A percentile compares a stretch with the other conserved stretches of the same genome.
Evolutionary conservation across 192 early-diverging fungal species (phyloP).

Genomic region (Coemansia reversa): DNA sequence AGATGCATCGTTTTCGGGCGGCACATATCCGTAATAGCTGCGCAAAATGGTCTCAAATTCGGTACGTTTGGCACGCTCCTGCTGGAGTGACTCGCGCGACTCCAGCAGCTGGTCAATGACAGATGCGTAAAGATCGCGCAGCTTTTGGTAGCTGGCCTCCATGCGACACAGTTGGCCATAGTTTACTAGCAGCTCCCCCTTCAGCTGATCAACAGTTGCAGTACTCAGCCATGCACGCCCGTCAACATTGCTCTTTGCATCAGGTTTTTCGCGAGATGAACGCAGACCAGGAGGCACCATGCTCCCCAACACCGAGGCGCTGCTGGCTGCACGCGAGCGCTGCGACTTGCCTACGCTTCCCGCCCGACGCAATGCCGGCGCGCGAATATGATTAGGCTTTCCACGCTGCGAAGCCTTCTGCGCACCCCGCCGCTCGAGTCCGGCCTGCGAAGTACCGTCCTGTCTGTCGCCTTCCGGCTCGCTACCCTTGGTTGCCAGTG

Average conservation of each 20-base stretch:
- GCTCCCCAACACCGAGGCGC: conserved; percentile 21
- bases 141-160: conserved; percentile 52
- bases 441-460: not conserved
- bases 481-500: conserved; percentile 9
- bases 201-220: conserved; percentile 38
- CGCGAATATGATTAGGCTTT: not conserved
- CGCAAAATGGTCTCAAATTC: conserved; percentile 40
- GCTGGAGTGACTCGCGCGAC: conserved; percentile 34
- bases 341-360: conserved; percentile 28
- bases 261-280: conserved; percentile 14
- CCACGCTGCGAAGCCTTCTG: not conserved
- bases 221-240: conserved; percentile 31
- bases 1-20: conserved; percentile 4
- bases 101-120: conserved; percentile 49
- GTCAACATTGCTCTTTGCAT: not conserved
- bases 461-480: not conserved
- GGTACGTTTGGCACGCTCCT: conserved; percentile 37
- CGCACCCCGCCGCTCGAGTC: not conserved
- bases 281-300: conserved; percentile 49
- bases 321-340: conserved; percentile 39
- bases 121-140: conserved; percentile 45
- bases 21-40: conserved; percentile 40
- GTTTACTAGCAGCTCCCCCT: conserved; percentile 49
- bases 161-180: conserved; percentile 51
- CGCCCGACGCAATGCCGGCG: conserved; percentile 20